phyloP scores from a whole-genome alignment of 2,329 filamentous ascomycete species.

The Zymoseptoria pseudotritici region DNA sequence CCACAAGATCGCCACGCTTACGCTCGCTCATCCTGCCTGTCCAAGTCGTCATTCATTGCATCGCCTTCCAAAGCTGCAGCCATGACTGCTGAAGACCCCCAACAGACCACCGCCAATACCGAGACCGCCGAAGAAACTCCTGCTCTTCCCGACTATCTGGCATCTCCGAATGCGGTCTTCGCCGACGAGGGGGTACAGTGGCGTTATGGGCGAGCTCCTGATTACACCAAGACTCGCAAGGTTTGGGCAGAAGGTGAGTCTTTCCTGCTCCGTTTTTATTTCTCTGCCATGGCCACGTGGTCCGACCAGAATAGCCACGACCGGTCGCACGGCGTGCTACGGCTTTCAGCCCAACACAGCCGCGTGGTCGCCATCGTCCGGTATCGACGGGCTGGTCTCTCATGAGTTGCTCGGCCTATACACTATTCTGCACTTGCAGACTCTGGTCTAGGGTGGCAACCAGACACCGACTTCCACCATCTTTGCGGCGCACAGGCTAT shows the following conservation, averaged over 20 bases:
- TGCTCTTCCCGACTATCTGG: conserved; percentile 50
- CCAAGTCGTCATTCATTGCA: not conserved
- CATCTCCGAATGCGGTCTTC: conserved; percentile 52
- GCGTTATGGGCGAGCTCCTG: conserved; percentile 54
- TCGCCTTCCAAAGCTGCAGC: not conserved
- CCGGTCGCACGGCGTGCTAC: not conserved
- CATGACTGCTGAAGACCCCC: not conserved
- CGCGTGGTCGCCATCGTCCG: not conserved
- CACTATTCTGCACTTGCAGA: not conserved
- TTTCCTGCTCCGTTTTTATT: not conserved
- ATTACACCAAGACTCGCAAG: conserved; percentile 57
- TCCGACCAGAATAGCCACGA: not conserved
- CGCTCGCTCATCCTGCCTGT: not conserved
- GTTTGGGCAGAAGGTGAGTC: conserved; percentile 51
- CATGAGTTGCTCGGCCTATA: not conserved
- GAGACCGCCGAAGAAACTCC: conserved; percentile 26
- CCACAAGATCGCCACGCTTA: not conserved
- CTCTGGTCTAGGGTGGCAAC: not conserved
- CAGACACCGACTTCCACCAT: too few relatives aligned
- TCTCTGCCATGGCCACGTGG: not conserved
- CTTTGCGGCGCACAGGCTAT: not conserved
- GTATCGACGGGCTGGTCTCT: not conserved
- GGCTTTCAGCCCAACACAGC: not conserved
- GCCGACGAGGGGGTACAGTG: conserved; percentile 48
- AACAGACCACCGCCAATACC: not conserved